Conservation (phyloP, 1,284 basidiomycete species). For the Flammula alnicola region DNA sequence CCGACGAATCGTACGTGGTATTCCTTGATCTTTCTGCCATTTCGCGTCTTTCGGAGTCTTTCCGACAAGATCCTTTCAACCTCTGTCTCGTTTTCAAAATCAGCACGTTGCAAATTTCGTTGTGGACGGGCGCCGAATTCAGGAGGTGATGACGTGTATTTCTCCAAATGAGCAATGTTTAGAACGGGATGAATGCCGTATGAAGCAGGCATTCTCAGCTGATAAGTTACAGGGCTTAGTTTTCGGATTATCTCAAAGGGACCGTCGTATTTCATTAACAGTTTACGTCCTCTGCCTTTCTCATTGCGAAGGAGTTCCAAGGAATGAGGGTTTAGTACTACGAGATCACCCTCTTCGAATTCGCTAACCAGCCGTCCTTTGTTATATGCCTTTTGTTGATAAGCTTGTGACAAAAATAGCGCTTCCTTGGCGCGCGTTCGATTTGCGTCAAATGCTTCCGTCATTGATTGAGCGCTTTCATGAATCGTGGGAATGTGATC, state of each 20-base stretch:
- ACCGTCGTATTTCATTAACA: conserved; percentile 22
- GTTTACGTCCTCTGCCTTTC: conserved; percentile 23
- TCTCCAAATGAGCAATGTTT: conserved; percentile 32
- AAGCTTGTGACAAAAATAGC: conserved; percentile 24
- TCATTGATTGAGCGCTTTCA: conserved; percentile 8
- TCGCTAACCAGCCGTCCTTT: conserved; percentile 20
- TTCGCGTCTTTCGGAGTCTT: no score
- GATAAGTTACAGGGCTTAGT: conserved; percentile 25
- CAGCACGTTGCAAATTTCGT: conserved; percentile 3
- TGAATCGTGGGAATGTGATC: conserved; percentile 18
- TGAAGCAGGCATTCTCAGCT: conserved; percentile 29
- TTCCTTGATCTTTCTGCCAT: not conserved
- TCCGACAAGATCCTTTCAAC: conserved; percentile 16
- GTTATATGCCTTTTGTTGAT: conserved; percentile 28
- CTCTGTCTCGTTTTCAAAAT: conserved; percentile 9
- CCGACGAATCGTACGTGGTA: conserved; percentile 9
- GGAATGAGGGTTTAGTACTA: conserved; percentile 29
- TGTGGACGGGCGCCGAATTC: conserved; percentile 19
- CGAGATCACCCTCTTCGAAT: conserved; percentile 31
- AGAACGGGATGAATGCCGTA: conserved; percentile 33
- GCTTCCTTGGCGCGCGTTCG: conserved; percentile 27
- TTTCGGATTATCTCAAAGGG: conserved; percentile 28
- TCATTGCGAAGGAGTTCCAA: conserved; percentile 20
- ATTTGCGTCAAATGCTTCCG: conserved; percentile 23
- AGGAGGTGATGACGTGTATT: conserved; percentile 21